Evolutionary conservation across 305 asterid species (phyloP), one percentile per base, ranked within the genome.

Genomic region (Solanum chacoense): DNA sequence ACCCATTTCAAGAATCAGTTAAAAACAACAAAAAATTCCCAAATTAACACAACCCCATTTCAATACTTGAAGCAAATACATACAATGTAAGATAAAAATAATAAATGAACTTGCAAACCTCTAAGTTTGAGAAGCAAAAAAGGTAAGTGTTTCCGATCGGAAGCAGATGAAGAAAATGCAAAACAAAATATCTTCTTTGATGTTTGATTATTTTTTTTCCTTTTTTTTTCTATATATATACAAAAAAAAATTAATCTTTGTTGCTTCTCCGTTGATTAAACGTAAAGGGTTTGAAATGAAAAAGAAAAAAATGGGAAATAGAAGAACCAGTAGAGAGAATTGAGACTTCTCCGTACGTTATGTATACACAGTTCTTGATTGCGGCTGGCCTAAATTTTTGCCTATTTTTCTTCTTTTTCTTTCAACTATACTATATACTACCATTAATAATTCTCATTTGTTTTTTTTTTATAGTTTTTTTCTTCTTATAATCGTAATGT

Each of bases 81-180:
- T 78, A 78, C 11, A 37, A 78, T 36, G 59, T 78, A 10, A n/a
- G 29, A 5, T 35, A 86, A 72, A 35, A 73, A 26, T 69, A 80
- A 40, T 22, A 81, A 31, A 81, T 81, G 1, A n/a, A 81, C 86
- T 42, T 42, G n/a, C 67, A 81, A 80, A 28, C 85, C 69, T 42
- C 69, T 18, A 28, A 13, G n/a, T 26, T 79, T 63, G 45, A 88
- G 84, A 89, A 73, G 90, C 67, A 88, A 88, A 85, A 76, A 89
- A 89, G 95, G 95, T 29, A 29, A 91, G 92, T 91, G 89, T 90
- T 91, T 59, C 93, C 93, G 94, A 93, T 93, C 94, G 93, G 92
- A 90, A 20, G 29, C 71, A 63, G 71, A 63, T 20, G 83, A 16
- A 38, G 22, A 81, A 81, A 81, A 81, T 42, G 29, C 86, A 63